Evolutionary conservation across 2,329 filamentous ascomycete genomes (phyloP).

Genomic region (Colletotrichum sansevieriae): DNA sequence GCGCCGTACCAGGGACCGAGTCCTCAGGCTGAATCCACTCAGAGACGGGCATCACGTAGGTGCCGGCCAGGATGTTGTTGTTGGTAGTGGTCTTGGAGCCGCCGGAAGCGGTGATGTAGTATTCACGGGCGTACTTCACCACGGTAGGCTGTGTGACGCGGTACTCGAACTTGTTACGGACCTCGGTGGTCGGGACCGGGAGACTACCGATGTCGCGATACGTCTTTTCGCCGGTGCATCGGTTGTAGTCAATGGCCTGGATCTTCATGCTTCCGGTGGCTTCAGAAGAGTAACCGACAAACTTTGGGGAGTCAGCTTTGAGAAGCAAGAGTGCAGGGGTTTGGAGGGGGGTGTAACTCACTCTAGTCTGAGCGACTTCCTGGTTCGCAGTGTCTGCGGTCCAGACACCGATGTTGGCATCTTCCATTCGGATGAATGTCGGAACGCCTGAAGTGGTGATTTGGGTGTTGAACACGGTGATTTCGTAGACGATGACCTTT

Average conservation of each 20-base stretch:
- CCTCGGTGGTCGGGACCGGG: conserved; percentile 46
- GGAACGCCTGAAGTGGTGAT: conserved; percentile 51
- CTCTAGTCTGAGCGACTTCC: conserved; percentile 51
- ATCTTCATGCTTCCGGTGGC: conserved; percentile 50
- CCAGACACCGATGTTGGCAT: conserved; percentile 55
- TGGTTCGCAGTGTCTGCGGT: conserved; percentile 49
- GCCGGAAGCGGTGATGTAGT: conserved; percentile 51
- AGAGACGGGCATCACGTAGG: conserved; percentile 55
- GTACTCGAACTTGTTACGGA: conserved; percentile 56
- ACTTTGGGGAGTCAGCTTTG: conserved; percentile 41
- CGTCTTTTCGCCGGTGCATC: conserved; percentile 55
- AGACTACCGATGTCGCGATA: conserved; percentile 52
- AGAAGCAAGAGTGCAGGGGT: accelerated
- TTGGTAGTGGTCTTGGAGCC: conserved; percentile 48
- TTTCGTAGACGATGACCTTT: conserved; percentile 53
- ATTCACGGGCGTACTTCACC: conserved; percentile 56
- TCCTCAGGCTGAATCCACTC: conserved; percentile 60
- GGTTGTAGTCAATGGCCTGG: conserved; percentile 56
- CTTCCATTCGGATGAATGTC: conserved; percentile 57
- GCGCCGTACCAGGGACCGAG: conserved; percentile 51
- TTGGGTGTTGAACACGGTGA: conserved; percentile 55
- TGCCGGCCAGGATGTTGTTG: conserved; percentile 55
- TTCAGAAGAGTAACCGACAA: conserved; percentile 55
- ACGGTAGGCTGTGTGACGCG: conserved; percentile 47
- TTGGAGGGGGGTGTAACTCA: conserved; percentile 19